Base-by-base conservation (phyloP, 2,329 filamentous ascomycete species). In the Fusarium sp. region DNA sequence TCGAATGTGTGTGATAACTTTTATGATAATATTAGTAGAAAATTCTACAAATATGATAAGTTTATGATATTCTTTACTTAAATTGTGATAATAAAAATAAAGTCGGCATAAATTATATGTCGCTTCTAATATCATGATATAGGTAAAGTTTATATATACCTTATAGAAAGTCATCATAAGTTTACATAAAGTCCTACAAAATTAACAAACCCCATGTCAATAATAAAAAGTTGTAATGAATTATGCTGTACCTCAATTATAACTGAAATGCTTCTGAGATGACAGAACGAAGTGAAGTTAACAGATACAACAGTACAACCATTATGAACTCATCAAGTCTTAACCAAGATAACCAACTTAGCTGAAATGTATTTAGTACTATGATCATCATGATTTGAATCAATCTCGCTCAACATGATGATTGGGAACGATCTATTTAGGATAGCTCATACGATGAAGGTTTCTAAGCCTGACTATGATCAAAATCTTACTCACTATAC, bases 21-120 rank as follows among this genome's bases (percentile, higher is more conserved):
- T 59, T 39, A 58, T 76, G 67, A 56, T 56, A 33, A 45, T 55
- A 55, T 46, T 45, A 46, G 53, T 46, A 46, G 53, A 27, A 18
- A 46, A 35, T 9, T 46, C 25, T 46, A 46, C 46, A 53, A 39
- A 17, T 59, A 52, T 59, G 56, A 59, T 14, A 33, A 53, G 45
- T 53, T 59, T 41, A 54, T 15, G 25, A 58, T 53, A n/a, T 27
- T 7, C 7, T 20, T 36, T 29, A 27, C 20, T 22, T 22, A 11
- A 27, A 27, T 29, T 44, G 29, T 41, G 25, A n/a, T 39, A 6
- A 39, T 14, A 14, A 18, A 22, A 7, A 4, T 41, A 7, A 41
- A 18, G 36, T n/a, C 14, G 17, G 10, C 15, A 17, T 41, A 31
- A 22, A 14, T 17, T 18, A 29, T 29, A 15, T 18, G 4, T 14